Percentiles rank a stretch among this genome's conserved stretches.
phyloP scores from a whole-genome alignment of 805 yeast genomes.

The Starmerella bombi region DNA sequence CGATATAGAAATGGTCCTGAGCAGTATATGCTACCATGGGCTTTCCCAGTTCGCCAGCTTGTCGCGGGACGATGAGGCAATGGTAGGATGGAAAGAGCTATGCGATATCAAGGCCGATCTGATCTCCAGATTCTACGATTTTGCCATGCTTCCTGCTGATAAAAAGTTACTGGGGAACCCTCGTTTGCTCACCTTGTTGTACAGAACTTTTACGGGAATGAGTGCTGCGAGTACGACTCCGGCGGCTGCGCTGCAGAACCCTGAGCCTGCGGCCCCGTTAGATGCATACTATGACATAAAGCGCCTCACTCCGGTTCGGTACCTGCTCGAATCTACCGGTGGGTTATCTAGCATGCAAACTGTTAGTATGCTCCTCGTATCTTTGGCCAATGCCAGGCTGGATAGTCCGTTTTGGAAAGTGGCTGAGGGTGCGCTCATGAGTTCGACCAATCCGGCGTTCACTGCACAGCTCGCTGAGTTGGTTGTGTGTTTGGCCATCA shows the following conservation, averaged over 20 bases:
- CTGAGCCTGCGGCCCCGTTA: slow-evolving; percentile 1
- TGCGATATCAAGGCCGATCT: slow-evolving; percentile 21
- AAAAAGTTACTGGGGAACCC: slow-evolving; percentile 17
- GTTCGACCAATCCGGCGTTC: slow-evolving; percentile 16
- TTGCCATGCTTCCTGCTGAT: slow-evolving; percentile 21
- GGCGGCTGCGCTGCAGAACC: slow-evolving; percentile 15
- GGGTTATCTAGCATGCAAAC: slow-evolving; percentile 11
- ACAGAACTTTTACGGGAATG: slow-evolving; percentile 21
- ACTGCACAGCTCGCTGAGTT: slow-evolving; percentile 17
- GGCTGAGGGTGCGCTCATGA: slow-evolving; percentile 18
- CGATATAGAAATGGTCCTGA: slow-evolving; percentile 24
- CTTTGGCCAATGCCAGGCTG: slow-evolving; percentile 21
- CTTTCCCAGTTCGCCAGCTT: slow-evolving; percentile 18
- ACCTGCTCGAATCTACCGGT: slow-evolving; percentile 9
- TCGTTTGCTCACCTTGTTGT: slow-evolving; percentile 20
- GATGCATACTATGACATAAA: slow-evolving; percentile 11
- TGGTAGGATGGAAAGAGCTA: slow-evolving; percentile 16
- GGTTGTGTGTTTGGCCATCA: slow-evolving; percentile 23
- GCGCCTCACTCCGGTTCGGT: slow-evolving; percentile 7
- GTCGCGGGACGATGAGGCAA: slow-evolving; percentile 7
- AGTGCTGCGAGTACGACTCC: slow-evolving; percentile 15
- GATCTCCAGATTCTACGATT: slow-evolving; percentile 19
- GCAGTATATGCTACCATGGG: slow-evolving; percentile 23
- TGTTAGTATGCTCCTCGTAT: slow-evolving; percentile 22
- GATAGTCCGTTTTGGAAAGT: slow-evolving; percentile 26